Base-by-base conservation (phyloP, 345 rosid genomes). In the Acer negundo region DNA sequence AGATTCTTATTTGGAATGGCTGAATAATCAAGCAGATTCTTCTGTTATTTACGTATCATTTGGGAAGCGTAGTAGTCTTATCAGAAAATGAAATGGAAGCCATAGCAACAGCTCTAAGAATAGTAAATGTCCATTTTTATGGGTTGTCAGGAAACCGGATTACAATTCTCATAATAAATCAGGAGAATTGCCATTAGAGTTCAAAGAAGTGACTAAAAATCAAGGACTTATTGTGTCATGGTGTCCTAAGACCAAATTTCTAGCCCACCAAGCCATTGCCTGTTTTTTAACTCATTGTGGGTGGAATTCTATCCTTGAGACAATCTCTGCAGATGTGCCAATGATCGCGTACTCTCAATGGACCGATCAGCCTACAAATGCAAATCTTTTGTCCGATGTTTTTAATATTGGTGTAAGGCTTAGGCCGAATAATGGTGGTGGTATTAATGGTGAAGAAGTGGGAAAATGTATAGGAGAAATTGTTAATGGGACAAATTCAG, bases 271-370 rank as follows among this genome's bases (percentile, higher is more conserved):
- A 10, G 74, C 88, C 1, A 31, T 83, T 22, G 83, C 80, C 0
- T 87, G 90, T 61, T 90, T 88, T 26, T 51, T 90, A 12, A 90
- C 89, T 0, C 92, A 87, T 35, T 87, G 94, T 20, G 94, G 94
- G 4, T 88, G 90, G 91, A 90, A 85, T 70, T 88, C 38, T 31
- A 31, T 31, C 0, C 4, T 31, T 0, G 38, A 31, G 6, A 31
- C 6, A 0, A 31, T 31, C 5, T 31, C 38, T 31, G 38, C 38
- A 31, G 6, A 6, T 31, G 38, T 31, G 38, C 38, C 38, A 0
- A 6, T 31, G 38, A 31, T 31, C 0, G 38, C 38, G 0, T 31
- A 31, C 38, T 6, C 38, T 31, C 5, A 31, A 31, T 31, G 38
- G 38, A 31, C 38, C 38, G 38, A 31, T 31, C 38, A 31, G 38